Percentiles rank a stretch among this genome's conserved stretches.
These are phyloP conservation scores for Colletotrichum somersetense DNA, from an alignment of 2,329 filamentous ascomycete genomes.

Conservation along the genomic window DNA sequence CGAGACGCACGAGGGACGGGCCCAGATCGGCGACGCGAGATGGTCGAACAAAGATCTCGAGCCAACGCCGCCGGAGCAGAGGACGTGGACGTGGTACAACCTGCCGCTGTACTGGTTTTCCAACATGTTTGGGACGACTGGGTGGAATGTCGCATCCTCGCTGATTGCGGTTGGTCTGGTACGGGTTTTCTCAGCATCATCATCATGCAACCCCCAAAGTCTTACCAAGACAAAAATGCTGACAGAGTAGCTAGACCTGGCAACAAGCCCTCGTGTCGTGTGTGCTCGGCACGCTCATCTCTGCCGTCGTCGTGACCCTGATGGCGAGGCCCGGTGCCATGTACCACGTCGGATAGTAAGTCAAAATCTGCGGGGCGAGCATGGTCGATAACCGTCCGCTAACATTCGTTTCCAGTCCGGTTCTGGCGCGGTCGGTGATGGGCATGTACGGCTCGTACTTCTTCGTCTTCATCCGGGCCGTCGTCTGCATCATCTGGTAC, in stretches of 20 bases:
- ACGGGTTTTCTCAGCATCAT: background rate
- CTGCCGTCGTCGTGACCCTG: slow-evolving; percentile 44
- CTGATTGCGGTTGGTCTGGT: slow-evolving; percentile 48
- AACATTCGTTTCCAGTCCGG: slow-evolving; percentile 44
- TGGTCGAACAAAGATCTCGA: slow-evolving; percentile 51
- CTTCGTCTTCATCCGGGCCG: slow-evolving; percentile 52
- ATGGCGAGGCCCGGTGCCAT: slow-evolving; percentile 47
- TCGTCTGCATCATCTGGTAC: slow-evolving; percentile 51
- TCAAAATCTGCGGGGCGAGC: background rate
- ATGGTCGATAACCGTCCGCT: background rate
- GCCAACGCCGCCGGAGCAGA: slow-evolving; percentile 46
- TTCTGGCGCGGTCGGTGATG: slow-evolving; percentile 54
- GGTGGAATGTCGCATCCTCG: slow-evolving; percentile 49
- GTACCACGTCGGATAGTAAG: slow-evolving; percentile 48
- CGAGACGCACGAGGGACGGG: slow-evolving; percentile 39
- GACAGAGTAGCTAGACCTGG: slow-evolving; percentile 42
- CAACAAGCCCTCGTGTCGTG: slow-evolving; percentile 47
- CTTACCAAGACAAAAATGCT: background rate
- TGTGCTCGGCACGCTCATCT: slow-evolving; percentile 46
- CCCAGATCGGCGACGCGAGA: slow-evolving; percentile 44
- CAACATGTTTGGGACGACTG: slow-evolving; percentile 46
- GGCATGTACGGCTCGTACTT: slow-evolving; percentile 59
- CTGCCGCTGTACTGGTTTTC: slow-evolving; percentile 49
- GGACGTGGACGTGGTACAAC: slow-evolving; percentile 49
- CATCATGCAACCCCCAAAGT: background rate